Percentiles rank a stretch among this genome's conserved stretches.
phyloP scores from a whole-genome alignment of 345 rosid species.

The Rhodamnia rubescens region DNA sequence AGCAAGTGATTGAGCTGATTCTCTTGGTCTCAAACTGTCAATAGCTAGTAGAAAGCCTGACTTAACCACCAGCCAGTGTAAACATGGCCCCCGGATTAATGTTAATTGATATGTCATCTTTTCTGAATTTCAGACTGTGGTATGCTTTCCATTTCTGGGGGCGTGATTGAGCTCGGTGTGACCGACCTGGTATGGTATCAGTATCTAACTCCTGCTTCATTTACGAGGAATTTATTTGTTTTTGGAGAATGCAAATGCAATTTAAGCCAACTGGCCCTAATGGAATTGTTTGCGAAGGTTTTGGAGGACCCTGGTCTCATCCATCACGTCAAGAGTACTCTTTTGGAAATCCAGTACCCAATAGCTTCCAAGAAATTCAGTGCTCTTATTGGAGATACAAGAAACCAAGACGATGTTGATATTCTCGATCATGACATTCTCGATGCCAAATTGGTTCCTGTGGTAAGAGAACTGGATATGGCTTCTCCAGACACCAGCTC shows the following conservation, averaged over 20 bases:
- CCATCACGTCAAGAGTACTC: slow-evolving; percentile 42
- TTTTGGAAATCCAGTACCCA: slow-evolving; percentile 43
- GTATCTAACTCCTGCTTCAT: slow-evolving; percentile 1
- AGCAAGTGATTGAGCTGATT: neutral
- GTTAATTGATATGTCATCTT: neutral
- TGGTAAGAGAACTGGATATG: slow-evolving; percentile 23
- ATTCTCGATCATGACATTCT: slow-evolving; percentile 20
- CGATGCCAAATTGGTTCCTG: slow-evolving; percentile 23
- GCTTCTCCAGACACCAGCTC: slow-evolving; percentile 37
- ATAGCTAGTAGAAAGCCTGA: neutral
- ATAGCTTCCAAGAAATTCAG: slow-evolving; percentile 19
- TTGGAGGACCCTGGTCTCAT: slow-evolving; percentile 60
- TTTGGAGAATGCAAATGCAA: neutral
- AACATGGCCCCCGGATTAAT: neutral
- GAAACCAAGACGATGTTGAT: slow-evolving; percentile 10
- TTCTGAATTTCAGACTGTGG: slow-evolving; percentile 54
- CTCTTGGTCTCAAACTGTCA: neutral
- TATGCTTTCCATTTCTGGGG: slow-evolving; percentile 77
- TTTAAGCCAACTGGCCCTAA: neutral
- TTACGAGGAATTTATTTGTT: neutral
- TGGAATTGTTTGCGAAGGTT: slow-evolving; percentile 31
- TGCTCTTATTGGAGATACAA: slow-evolving; percentile 1
- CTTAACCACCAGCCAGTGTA: neutral
- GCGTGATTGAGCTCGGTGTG: slow-evolving; percentile 79
- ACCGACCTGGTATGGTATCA: slow-evolving; percentile 59